Base-by-base conservation (phyloP, 345 rosid genomes). In the Corchorus olitorius region DNA sequence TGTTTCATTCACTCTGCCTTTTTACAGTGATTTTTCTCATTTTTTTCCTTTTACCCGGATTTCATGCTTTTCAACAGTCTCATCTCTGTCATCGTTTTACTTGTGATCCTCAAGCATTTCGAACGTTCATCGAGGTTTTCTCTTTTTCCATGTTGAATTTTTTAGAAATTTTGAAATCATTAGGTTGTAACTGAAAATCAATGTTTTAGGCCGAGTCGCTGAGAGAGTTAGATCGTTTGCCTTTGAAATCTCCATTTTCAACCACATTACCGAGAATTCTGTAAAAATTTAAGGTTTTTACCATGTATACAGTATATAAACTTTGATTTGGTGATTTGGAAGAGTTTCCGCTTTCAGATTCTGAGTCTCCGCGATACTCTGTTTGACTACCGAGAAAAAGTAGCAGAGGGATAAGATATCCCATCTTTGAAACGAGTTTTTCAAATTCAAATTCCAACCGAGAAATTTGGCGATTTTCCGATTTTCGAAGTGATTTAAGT, bases 71-170 rank as follows among this genome's bases (percentile, higher is more conserved):
- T 66, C 17, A 65, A 10, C 15, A 4, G n/a, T 48, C 55, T 67
- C 56, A 22, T 67, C 46, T 67, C 72, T 39, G 4, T 27, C 46
- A 37, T 19, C 39, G 55, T 20, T 65, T 64, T 43, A 52, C 33
- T 65, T 65, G 70, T 48, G 70, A 20, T 65, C 37, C 45, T 64
- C 68, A 39, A 3, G 52, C 17, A 33, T 67, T 67, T 67, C 37
- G 12, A 19, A 19, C 14, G 0, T 45, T 45, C 8, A 45, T 45
- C 8, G 43, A 39, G 43, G 4, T 8, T 45, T 48, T 15, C 20
- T 68, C 27, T 68, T 8, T 45, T 48, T 15, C 20, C 49, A 22
- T 68, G 8, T 9, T 49, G 56, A 67, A n/a, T 55, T 19, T 19
- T 7, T 56, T 12, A 56, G 22, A 19, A 12, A 43, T 66, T 43